A percentile compares a stretch with the other conserved stretches of the same genome.
Conservation (phyloP, 768 basidiomycete genomes). For the Termitomyces sp. region DNA sequence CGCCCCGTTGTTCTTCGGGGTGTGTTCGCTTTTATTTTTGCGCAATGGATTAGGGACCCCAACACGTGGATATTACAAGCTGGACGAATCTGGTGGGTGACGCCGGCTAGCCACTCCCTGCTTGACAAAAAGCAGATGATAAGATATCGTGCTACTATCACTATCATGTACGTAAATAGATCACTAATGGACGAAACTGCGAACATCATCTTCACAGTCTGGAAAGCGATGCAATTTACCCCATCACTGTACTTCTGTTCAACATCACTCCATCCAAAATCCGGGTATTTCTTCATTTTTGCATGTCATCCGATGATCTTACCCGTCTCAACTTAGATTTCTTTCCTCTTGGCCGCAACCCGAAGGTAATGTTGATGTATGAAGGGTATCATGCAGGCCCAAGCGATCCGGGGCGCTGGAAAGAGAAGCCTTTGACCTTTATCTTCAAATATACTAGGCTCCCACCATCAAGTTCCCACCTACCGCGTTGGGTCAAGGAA, state of each 20-base stretch:
- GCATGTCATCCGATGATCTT: background rate
- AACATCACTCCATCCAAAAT: background rate
- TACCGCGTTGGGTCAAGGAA: too few species aligned
- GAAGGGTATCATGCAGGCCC: background rate
- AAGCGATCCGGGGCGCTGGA: background rate
- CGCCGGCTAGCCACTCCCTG: background rate
- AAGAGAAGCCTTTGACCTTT: background rate
- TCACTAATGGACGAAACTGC: background rate
- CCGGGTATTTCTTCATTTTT: background rate
- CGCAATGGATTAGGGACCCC: background rate
- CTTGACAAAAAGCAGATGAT: background rate
- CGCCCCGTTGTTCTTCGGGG: background rate
- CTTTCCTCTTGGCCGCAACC: background rate
- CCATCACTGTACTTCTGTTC: background rate
- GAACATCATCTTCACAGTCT: background rate
- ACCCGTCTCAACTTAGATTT: background rate
- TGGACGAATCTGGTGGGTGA: constrained; percentile 1
- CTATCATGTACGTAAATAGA: background rate
- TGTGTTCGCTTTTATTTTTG: background rate
- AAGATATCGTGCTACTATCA: background rate
- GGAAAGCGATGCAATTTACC: background rate
- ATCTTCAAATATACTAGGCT: background rate
- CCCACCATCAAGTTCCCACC: background rate
- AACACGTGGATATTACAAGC: background rate
- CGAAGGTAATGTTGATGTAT: background rate